phyloP scores from a whole-genome alignment of 805 yeast species.

The Ogataea wickerhamii region DNA sequence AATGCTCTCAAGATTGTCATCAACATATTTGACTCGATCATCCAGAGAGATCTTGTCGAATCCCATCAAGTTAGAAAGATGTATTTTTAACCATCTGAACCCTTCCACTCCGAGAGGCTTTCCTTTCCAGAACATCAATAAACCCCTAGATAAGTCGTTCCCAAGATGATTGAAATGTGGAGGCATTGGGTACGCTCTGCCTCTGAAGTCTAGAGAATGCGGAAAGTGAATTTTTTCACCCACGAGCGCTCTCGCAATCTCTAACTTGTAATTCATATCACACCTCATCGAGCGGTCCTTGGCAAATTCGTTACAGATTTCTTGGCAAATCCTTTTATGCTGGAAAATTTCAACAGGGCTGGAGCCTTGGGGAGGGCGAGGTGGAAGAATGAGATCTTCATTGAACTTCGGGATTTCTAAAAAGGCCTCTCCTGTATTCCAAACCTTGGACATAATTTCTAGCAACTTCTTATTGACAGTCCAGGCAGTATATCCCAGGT shows the following conservation, averaged over 20 bases:
- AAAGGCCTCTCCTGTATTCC: conserved; percentile 83
- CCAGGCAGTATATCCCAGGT: conserved; percentile 88
- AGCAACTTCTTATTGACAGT: conserved; percentile 75
- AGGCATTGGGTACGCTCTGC: conserved; percentile 78
- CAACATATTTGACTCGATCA: conserved; percentile 58
- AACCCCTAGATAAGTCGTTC: conserved; percentile 70
- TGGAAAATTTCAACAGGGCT: conserved; percentile 70
- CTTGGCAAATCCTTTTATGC: conserved; percentile 62
- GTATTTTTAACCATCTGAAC: conserved; percentile 71
- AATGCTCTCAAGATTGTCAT: conserved; percentile 53
- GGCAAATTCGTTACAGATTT: conserved; percentile 55
- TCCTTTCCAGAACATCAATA: conserved; percentile 75
- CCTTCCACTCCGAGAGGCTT: conserved; percentile 62
- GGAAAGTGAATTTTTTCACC: conserved; percentile 80
- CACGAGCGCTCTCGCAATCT: conserved; percentile 88
- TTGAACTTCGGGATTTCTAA: conserved; percentile 63
- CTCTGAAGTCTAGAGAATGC: conserved; percentile 78
- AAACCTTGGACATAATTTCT: conserved; percentile 64
- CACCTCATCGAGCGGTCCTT: conserved; percentile 83
- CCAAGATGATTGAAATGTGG: conserved; percentile 82
- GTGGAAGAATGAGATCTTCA: conserved; percentile 46
- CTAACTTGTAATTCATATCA: conserved; percentile 88
- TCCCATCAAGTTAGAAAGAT: conserved; percentile 70
- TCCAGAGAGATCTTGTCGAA: conserved; percentile 66
- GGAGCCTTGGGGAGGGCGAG: conserved; percentile 55